Conservation (phyloP, 768 basidiomycete genomes). For the Rhodosporidiobolus odoratus region DNA sequence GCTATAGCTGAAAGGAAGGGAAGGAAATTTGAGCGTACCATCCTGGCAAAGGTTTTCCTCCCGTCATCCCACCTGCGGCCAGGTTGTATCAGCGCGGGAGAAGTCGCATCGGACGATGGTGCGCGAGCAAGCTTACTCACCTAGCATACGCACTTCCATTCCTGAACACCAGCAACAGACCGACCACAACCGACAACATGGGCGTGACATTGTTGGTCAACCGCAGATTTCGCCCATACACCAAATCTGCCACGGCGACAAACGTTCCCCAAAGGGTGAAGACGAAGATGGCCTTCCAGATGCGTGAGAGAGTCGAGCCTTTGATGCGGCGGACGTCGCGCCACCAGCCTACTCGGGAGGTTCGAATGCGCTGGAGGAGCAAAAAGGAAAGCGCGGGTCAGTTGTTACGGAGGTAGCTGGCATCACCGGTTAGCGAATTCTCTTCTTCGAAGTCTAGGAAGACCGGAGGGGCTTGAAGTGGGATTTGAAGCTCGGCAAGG, state of each 20-base stretch:
- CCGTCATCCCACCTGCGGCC: slow-evolving; percentile 32
- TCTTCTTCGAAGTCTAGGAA: no score
- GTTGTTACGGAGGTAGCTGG: not conserved
- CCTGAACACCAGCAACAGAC: slow-evolving; percentile 40
- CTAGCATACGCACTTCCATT: slow-evolving; percentile 35
- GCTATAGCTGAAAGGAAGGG: not conserved
- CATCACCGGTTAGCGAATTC: not conserved
- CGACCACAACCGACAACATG: slow-evolving; percentile 39
- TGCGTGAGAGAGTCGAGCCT: slow-evolving; percentile 18
- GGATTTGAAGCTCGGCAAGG: not conserved
- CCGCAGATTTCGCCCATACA: slow-evolving; percentile 9
- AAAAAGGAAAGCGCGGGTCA: not conserved
- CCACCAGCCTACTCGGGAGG: slow-evolving; percentile 30
- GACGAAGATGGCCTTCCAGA: slow-evolving; percentile 15
- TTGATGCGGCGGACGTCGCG: slow-evolving; percentile 18
- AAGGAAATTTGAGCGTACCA: slow-evolving; percentile 1
- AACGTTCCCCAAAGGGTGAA: slow-evolving; percentile 16
- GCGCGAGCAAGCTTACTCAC: no score
- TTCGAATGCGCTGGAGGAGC: slow-evolving; percentile 17
- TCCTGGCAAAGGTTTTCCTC: slow-evolving; percentile 14
- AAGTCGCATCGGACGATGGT: not conserved
- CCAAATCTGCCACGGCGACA: slow-evolving; percentile 21
- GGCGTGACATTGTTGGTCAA: slow-evolving; percentile 37
- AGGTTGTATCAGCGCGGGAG: not conserved
- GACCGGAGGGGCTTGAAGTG: not conserved